Evolutionary conservation across 2,329 filamentous ascomycete genomes (phyloP).

Genomic region (Penicillium hesseltinei): DNA sequence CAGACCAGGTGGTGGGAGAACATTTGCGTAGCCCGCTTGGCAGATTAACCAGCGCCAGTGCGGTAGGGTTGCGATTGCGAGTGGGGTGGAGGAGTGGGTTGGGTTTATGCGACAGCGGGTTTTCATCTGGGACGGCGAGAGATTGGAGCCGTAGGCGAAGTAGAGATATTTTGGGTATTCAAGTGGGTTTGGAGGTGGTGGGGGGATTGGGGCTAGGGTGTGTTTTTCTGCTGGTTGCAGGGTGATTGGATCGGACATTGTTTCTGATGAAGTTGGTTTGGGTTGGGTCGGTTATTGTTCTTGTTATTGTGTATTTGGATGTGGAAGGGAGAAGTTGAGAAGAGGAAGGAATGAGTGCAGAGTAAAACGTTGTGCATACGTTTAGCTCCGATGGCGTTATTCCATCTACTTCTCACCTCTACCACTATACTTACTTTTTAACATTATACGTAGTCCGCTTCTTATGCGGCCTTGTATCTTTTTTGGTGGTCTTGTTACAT

Average conservation of each 20-base stretch:
- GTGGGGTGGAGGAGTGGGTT: slow-evolving; percentile 31
- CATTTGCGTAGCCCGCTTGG: slow-evolving; percentile 43
- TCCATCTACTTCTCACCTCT: background rate
- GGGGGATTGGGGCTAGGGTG: slow-evolving; percentile 6
- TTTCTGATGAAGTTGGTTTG: background rate
- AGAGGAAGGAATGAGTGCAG: background rate
- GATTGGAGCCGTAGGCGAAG: slow-evolving; percentile 47
- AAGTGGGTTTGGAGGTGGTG: slow-evolving; percentile 17
- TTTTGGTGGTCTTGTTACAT: no score
- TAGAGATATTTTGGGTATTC: slow-evolving; percentile 34
- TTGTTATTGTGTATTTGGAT: background rate
- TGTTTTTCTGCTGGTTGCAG: slow-evolving; percentile 5
- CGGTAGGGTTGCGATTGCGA: slow-evolving; percentile 41
- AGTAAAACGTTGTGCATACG: background rate
- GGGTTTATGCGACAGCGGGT: slow-evolving; percentile 37
- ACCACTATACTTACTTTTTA: background rate
- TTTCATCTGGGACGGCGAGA: slow-evolving; percentile 43
- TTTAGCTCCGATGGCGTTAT: background rate
- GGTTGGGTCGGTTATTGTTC: background rate
- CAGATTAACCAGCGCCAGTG: slow-evolving; percentile 45
- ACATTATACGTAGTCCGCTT: background rate
- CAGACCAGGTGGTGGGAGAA: slow-evolving; percentile 30
- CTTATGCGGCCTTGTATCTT: no score
- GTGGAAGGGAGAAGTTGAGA: background rate
- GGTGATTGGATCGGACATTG: background rate